phyloP scores from a whole-genome alignment of 2,329 filamentous ascomycete genomes.

The Xylaria polymorpha region DNA sequence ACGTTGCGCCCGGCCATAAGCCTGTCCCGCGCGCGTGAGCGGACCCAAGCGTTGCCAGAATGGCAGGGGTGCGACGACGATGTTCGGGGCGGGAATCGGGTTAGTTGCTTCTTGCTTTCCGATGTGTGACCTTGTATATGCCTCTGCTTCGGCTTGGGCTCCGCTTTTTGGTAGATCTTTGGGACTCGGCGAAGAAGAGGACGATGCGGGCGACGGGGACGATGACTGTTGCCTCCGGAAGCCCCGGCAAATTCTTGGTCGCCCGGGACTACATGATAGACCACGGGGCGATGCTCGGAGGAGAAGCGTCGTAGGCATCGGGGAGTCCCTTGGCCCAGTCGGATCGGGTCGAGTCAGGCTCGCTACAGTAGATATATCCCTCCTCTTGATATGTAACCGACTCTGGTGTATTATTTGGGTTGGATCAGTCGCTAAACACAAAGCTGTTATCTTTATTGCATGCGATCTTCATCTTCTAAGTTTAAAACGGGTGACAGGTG shows the following conservation, averaged over 20 bases:
- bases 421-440: not conserved
- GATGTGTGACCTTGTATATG: not conserved
- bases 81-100: constrained; percentile 58
- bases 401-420: constrained; percentile 3
- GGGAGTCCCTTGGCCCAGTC: not conserved
- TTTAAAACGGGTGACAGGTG: not conserved
- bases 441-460: not conserved
- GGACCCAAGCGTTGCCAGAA: constrained; percentile 70
- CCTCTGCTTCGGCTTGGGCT: constrained; percentile 22
- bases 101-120: constrained; percentile 24
- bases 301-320: constrained; percentile 30
- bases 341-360: not conserved
- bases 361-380: not conserved
- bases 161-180: constrained; percentile 2
- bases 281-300: constrained; percentile 36
- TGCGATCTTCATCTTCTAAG: not conserved
- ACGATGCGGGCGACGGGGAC: not conserved
- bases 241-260: constrained; percentile 29
- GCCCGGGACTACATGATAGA: constrained; percentile 30
- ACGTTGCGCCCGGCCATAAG: constrained; percentile 77
- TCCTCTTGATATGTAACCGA: not conserved
- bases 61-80: constrained; percentile 51
- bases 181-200: not conserved
- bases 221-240: constrained; percentile 43
- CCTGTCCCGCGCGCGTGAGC: constrained; percentile 63